phyloP scores from a whole-genome alignment of 192 early-diverging fungal species.

The Rhizophagus sp. region DNA sequence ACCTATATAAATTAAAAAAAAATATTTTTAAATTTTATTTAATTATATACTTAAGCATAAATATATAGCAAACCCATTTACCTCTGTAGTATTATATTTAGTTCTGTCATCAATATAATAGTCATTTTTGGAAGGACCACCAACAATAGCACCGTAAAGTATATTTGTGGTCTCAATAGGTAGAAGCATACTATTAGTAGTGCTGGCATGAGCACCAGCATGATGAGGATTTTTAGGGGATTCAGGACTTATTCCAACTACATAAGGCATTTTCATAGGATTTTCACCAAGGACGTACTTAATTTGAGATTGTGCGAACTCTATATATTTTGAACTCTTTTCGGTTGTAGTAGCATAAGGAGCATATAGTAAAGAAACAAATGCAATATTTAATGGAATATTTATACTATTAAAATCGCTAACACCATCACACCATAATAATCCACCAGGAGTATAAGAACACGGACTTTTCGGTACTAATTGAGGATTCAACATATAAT shows the following conservation, averaged over 20 bases:
- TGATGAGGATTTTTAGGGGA: slow-evolving; percentile 55
- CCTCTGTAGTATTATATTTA: slow-evolving; percentile 53
- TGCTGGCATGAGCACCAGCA: slow-evolving; percentile 55
- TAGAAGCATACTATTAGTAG: slow-evolving; percentile 35
- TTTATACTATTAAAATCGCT: slow-evolving; percentile 33
- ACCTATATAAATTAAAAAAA: background rate
- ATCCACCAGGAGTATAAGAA: slow-evolving; percentile 47
- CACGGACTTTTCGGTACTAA: slow-evolving; percentile 23
- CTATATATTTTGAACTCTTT: background rate
- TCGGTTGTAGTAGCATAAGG: slow-evolving; percentile 8
- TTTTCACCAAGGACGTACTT: background rate
- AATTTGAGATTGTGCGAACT: background rate
- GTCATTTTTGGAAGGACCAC: slow-evolving; percentile 55
- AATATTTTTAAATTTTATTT: background rate
- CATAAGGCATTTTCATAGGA: background rate
- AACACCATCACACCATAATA: slow-evolving; percentile 41
- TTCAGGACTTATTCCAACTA: background rate
- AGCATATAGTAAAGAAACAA: slow-evolving; percentile 31
- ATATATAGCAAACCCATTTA: slow-evolving; percentile 5
- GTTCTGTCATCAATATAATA: slow-evolving; percentile 45
- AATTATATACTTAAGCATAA: too few relatives aligned
- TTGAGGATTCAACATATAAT: slow-evolving; percentile 32
- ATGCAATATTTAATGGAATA: slow-evolving; percentile 39
- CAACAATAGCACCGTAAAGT: slow-evolving; percentile 58
- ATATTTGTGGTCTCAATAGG: slow-evolving; percentile 41